Evolutionary conservation across 2,329 filamentous ascomycete genomes (phyloP), one percentile per base, ranked within the genome.

Genomic region (Clonostachys rhizophaga): DNA sequence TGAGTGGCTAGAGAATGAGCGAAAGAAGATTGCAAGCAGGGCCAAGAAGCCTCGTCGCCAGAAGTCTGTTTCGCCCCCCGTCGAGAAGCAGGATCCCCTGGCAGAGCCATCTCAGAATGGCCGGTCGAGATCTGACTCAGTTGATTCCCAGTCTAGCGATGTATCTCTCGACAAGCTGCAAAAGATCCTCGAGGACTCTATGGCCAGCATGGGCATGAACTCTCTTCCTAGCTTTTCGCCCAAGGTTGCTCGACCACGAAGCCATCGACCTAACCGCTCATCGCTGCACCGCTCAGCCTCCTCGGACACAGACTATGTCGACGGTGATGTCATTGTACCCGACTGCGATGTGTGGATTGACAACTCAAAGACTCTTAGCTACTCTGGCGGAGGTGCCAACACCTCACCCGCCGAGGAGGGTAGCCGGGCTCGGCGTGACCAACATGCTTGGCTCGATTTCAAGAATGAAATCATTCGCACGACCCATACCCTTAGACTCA

Each of bases 381-480:
- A 94, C 61, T 76, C 72, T 13, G 83, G 84, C 10, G 63, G 64
- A 30, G 69, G 71, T 14, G 72, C 75, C 42, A 71, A 76, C 34
- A 48, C 60, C 5, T 30, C 24, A 30, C 64, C 70, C 5, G 61
- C 69, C 4, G 61, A 67, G 41, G 71, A 68, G 49, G 74, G 75
- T 37, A 41, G 46, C 14, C 42, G 46, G 10, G 40, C 44, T 18
- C 34, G 46, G 35, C 34, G 44, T 60, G 89, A 92, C 50, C 79
- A 74, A 40, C 84, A 89, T 59, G 84, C 84, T 4, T 96, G 92
- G 94, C 62, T 80, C n/a, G 74, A 66, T 9, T 99, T 96, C 76
- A 96, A 96, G 65, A 86, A 84, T 50, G 92, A 99, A 61, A 94
- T 97, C 52, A 79, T 97, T 47, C 87, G 91, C 36, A 76, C 97